Conservation (phyloP, 2,329 filamentous ascomycete species). For the Stemphylium lycopersici region DNA sequence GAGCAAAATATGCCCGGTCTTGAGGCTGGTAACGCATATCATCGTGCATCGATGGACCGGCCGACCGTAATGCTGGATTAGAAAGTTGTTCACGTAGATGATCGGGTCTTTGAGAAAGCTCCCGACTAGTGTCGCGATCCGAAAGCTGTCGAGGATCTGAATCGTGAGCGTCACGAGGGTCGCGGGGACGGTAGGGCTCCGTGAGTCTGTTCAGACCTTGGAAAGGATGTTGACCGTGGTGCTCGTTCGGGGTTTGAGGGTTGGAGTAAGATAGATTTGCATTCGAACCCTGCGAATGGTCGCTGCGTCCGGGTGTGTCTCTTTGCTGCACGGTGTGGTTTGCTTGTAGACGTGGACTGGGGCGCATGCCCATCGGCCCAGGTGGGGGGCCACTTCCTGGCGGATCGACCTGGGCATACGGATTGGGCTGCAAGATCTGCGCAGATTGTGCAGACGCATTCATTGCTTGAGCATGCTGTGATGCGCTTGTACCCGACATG, state of each 20-base stretch:
- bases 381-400: slow-evolving; percentile 35
- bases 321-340: slow-evolving; percentile 38
- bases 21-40: slow-evolving; percentile 39
- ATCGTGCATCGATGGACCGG: slow-evolving; percentile 30
- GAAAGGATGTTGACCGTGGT: slow-evolving; percentile 32
- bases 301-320: slow-evolving; percentile 38
- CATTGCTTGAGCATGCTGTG: slow-evolving; percentile 27
- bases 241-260: slow-evolving; percentile 41
- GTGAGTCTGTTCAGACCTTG: slow-evolving; percentile 30
- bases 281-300: slow-evolving; percentile 42
- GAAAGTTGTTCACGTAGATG: slow-evolving; percentile 40
- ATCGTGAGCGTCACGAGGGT: slow-evolving; percentile 39
- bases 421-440: slow-evolving; percentile 46
- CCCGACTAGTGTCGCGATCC: slow-evolving; percentile 43
- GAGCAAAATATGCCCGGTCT: slow-evolving; percentile 36
- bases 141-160: slow-evolving; percentile 35
- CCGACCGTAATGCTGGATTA: slow-evolving; percentile 29
- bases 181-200: slow-evolving; percentile 38
- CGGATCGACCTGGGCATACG: slow-evolving; percentile 47
- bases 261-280: slow-evolving; percentile 40
- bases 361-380: slow-evolving; percentile 45
- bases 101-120: slow-evolving; percentile 40
- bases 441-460: slow-evolving; percentile 31
- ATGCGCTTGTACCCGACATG: slow-evolving; percentile 26
- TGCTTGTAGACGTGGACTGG: slow-evolving; percentile 43